Conservation (phyloP, 169 alveolate species). For the Eimeria brunetti region DNA sequence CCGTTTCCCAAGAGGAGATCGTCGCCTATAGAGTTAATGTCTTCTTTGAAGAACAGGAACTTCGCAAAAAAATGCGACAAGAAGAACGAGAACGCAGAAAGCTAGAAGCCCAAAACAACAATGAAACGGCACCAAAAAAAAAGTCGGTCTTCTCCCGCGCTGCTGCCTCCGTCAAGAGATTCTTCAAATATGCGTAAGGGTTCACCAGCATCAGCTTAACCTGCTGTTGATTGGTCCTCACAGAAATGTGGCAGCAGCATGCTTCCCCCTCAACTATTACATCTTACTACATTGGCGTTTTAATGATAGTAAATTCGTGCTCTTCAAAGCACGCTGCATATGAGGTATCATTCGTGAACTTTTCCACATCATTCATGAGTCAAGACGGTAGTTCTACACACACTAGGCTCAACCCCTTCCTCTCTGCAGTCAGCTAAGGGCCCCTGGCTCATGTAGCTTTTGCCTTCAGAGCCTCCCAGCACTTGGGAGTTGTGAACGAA, state of each 20-base stretch:
- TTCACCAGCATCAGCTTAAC: background rate
- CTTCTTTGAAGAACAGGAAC: slow-evolving; percentile 68
- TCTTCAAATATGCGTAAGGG: slow-evolving; percentile 25
- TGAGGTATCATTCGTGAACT: background rate
- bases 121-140: background rate
- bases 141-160: background rate
- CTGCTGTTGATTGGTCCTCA: background rate
- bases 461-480: slow-evolving; percentile 37
- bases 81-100: slow-evolving; percentile 33
- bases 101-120: background rate
- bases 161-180: background rate
- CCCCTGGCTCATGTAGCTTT: background rate
- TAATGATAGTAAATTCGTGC: too few relatives aligned
- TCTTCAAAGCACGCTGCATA: background rate
- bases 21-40: slow-evolving; percentile 69
- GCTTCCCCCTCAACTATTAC: background rate
- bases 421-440: background rate
- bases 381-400: background rate
- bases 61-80: background rate
- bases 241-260: background rate
- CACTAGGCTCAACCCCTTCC: background rate
- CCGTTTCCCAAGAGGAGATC: slow-evolving; percentile 71
- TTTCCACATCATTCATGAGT: too few relatives aligned
- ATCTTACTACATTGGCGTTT: background rate
- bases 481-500: background rate